Base-by-base conservation (phyloP, 768 basidiomycete species). In the Fistulinella prunicolor region DNA sequence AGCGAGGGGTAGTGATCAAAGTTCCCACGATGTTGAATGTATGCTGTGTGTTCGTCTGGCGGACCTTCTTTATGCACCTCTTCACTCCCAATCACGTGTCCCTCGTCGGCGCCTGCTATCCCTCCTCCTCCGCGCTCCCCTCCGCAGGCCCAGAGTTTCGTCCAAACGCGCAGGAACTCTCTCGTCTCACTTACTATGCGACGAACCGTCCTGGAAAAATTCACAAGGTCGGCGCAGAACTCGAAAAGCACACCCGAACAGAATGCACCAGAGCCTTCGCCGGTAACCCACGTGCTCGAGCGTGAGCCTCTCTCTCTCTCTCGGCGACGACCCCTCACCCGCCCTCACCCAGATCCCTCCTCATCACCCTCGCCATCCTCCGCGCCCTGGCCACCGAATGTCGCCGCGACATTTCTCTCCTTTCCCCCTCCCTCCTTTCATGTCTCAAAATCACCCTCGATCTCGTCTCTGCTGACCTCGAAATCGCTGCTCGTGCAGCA, bases 361-460 rank as follows among this genome's bases (percentile, higher is more conserved):
- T 95, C 24, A 85, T 95, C 46, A 86, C 92, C 2, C 76, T 96
- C 39, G 77, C 85, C 20, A 89, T 95, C 50, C 77, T 93, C 59
- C 83, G 85, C 49, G 77, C 90, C 20, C 73, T 96, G 41, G 84
- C 89, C 6, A 83, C 83, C 41, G 94, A 95, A 73, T 96, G 94
- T 64, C 80, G 89, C 51, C 78, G 85, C 43, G 91, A 94, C 64
- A 82, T 92, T 37, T 76, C 82, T 23, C 78, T 90, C 34, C 73
- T 92, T 46, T 85, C 89, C 0, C 73, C 83, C 2, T 76, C 83
- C 6, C 74, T 94, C 22, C 72, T 91, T 40, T 72, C 81, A 14
- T 82, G 82, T 22, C 75, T 91, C 26, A 81, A 81, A 47, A 70
- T 65, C 8, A 78, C 83, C 0, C 70, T 89, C 35, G 62, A 72